Base-by-base conservation (phyloP, 1,284 basidiomycete genomes). In the Inonotus obliquus region DNA sequence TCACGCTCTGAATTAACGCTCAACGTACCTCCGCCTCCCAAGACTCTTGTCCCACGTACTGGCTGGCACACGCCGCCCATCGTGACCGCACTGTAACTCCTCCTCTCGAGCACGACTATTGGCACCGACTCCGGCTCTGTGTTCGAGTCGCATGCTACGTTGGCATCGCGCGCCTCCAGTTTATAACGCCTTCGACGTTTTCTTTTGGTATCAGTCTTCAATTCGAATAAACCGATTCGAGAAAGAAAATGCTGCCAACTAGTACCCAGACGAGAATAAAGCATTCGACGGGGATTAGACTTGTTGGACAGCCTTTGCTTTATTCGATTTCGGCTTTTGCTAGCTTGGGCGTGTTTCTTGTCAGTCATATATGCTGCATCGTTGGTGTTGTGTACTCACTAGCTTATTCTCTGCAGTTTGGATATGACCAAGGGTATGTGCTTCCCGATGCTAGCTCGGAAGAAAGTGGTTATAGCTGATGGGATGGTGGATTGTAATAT, bases 351-450 rank as follows among this genome's bases (percentile, higher is more conserved):
- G 93, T 96, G 38, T 95, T 95, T 71, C 80, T 94, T 65, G 91
- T 95, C 66, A 71, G 85, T 77, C 19, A 4, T 21, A 27, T 56
- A 60, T 56, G 21, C n/a, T 17, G 35, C n/a, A 41, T 21, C 14
- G 10, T 32, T 32, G 56, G 35, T 59, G n/a, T 48, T 58, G 45
- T 44, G 35, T 41, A 14, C n/a, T 41, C 14, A 41, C 41, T 44
- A 14, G 13, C 38, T 44, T 21, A 17, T 7, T 44, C 49, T 68
- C 66, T 66, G 65, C 73, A 86, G 91, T 95, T 94, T 74, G 93
- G 94, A 65, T 94, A 94, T 83, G 92, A 95, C 74, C 93, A 96
- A 82, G 94, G 93, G 92, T 93, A 71, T 65, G 77, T 59, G 66
- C 4, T 4, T 14, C 52, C 10, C 59, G 25, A 23, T 38, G 56